Conservation (phyloP, 768 basidiomycete species). For the Auriscalpium vulgare region DNA sequence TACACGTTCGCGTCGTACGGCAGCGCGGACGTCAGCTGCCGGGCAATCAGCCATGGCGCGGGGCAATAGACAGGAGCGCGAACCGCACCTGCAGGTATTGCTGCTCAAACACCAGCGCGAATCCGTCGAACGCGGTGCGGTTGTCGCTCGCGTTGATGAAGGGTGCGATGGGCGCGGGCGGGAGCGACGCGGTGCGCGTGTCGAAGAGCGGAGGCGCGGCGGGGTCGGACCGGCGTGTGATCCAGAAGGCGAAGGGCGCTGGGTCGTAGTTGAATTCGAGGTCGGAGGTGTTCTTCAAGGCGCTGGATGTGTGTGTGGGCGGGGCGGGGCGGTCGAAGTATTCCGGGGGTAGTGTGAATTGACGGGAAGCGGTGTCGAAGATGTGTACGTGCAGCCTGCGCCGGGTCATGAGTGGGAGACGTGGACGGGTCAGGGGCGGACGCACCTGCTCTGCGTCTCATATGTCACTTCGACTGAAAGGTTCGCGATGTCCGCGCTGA, state of each 20-base stretch:
- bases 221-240: constrained; percentile 58
- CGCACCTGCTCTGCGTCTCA: constrained; percentile 45
- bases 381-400: constrained; percentile 61
- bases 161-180: constrained; percentile 49
- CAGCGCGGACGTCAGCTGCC: constrained; percentile 54
- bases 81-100: constrained; percentile 60
- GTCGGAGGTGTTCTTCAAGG: constrained; percentile 39
- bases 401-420: constrained; percentile 32
- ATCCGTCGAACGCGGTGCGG: constrained; percentile 49
- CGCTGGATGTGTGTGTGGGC: constrained; percentile 21
- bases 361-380: constrained; percentile 48
- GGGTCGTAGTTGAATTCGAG: constrained; percentile 60
- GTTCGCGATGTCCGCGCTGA: constrained; percentile 18
- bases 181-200: constrained; percentile 56
- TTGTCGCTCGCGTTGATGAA: constrained; percentile 38
- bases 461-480: constrained; percentile 49
- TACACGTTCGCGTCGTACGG: constrained; percentile 66
- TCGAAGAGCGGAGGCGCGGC: constrained; percentile 56
- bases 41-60: not conserved
- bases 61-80: not conserved
- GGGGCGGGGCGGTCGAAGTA: constrained; percentile 34
- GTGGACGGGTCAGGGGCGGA: not conserved
- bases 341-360: constrained; percentile 59
- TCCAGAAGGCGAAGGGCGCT: constrained; percentile 73
- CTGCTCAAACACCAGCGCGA: constrained; percentile 71